Evolutionary conservation across 495 filamentous ascomycete genomes (phyloP), one percentile per base, ranked within the genome.

Genomic region (Penicillium maclennaniae): DNA sequence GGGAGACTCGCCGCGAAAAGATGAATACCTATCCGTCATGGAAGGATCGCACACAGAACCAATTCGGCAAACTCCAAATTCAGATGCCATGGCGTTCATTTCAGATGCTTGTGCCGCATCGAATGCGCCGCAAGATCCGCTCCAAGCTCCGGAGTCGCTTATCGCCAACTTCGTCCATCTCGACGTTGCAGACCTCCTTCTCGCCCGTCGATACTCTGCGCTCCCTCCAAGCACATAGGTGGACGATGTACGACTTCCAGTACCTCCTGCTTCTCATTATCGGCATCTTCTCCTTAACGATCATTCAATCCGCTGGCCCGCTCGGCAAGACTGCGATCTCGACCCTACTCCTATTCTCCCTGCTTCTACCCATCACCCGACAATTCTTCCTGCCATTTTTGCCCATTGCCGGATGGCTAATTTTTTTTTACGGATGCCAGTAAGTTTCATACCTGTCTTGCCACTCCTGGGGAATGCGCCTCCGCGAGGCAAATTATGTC

Each of bases 351-450:
- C 77, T 87, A 27, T 62, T 79, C 48, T 79, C 88, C n/a, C 80
- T 96, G 12, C 70, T 91, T 20, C 74, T 96, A 62, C 92, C 92
- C n/a, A 77, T 89, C 50, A 95, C 92, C 5, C 79, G 88, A 43
- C 92, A 97, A 65, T 95, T 96, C 69, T 91, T 95, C 59, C 74
- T 96, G 14, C 92, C 92, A 15, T 90, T 89, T 48, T 74, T 95
- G 46, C 87, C 91, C 1, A 87, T 95, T 67, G 83, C 84, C 60
- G 83, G 81, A 7, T 97, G 90, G 83, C 73, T 96, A 16, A 68
- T 96, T 19, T 87, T 95, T 55, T 96, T 95, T 73, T 95, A 91
- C 62, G 79, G 86, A 36, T 93, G 87, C 80, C 85, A 89, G 88
- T 95, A 84, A 79, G 88, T 80, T 54, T 27, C 47, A 39, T 43